These are phyloP conservation scores for Lolium multiflorum DNA, from an alignment of 176 grass and related monocot species.

Conservation along the genomic window DNA sequence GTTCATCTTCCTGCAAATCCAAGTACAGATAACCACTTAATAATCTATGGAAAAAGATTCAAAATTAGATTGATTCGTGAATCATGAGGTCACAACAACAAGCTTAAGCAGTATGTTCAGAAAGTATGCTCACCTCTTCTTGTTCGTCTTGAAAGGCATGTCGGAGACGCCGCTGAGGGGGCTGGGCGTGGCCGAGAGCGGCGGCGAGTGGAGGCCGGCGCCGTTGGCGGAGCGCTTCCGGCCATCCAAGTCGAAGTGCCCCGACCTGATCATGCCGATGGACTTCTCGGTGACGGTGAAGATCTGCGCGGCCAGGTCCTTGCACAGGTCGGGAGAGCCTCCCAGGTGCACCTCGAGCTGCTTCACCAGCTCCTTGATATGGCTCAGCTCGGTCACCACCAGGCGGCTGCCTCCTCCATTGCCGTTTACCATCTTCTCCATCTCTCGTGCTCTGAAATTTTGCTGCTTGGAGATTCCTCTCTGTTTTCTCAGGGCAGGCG, in stretches of 20 bases:
- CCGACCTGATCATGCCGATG: constrained; percentile 59
- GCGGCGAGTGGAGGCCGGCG: constrained; percentile 23
- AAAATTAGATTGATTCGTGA: background rate
- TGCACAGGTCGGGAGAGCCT: constrained; percentile 43
- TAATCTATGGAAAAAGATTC: background rate
- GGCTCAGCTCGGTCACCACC: constrained; percentile 61
- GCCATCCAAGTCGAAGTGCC: background rate
- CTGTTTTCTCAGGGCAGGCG: too few relatives aligned
- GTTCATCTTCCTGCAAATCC: constrained; percentile 52
- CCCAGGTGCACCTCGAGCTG: constrained; percentile 61
- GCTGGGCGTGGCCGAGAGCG: too few relatives aligned
- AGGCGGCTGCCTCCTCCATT: constrained; percentile 42
- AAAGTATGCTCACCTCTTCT: constrained; percentile 43
- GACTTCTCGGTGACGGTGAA: constrained; percentile 51
- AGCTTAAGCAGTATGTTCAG: too few relatives aligned
- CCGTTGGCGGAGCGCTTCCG: constrained; percentile 5
- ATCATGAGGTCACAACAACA: background rate
- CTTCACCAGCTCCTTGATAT: constrained; percentile 62
- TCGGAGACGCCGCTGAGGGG: constrained; percentile 34
- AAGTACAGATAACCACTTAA: background rate
- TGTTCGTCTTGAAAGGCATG: constrained; percentile 15
- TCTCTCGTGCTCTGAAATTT: background rate
- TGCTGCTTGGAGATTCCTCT: background rate
- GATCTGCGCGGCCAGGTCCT: constrained; percentile 49
- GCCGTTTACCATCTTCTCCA: constrained; percentile 36